Base-by-base conservation (phyloP, 331 rosid species). In the Rhamnella rubrinervis region DNA sequence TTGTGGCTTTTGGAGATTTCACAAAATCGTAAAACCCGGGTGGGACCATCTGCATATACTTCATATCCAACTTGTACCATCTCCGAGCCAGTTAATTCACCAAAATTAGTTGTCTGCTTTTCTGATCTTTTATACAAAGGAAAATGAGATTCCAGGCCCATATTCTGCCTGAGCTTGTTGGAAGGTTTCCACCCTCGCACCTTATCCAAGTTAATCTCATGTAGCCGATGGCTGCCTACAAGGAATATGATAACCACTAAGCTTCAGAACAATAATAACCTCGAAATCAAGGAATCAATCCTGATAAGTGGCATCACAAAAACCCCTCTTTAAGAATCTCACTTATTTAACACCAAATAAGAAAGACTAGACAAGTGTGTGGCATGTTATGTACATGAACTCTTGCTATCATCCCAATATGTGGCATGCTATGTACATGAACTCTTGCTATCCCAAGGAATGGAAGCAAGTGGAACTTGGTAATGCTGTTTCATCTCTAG, bases 161-260 rank as follows among this genome's bases (percentile, higher is more conserved):
- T 78, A 37, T 72, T 88, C 66, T 79, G 88, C 82, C 92, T 81
- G 25, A 59, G 65, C 78, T 89, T 89, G 85, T 83, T 71, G 66
- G 91, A 85, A 57, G 96, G 89, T 81, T 81, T 93, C 98, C 97
- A 91, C 40, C 82, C 55, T 41, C 83, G 83, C 81, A 93, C 88
- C 91, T 93, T 93, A 78, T 91, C 98, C 89, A 88, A 84, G 82
- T 88, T 88, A 71, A 91, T 88, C 85, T 91, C 98, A 40, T 86
- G 92, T 49, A 85, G 74, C 28, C 68, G 82, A 77, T 71, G 85
- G 69, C 91, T 76, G 81, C 72, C 98, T 93, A 79, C 75, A 80
- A 78, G 73, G 73, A 68, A 80, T 58, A 66, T 51, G 28, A 68
- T 44, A 66, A 35, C 25, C 65, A 41, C 64, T 53, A 73, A 47